Conservation (phyloP, 2,329 filamentous ascomycete genomes). For the Aspergillus viridinutans region DNA sequence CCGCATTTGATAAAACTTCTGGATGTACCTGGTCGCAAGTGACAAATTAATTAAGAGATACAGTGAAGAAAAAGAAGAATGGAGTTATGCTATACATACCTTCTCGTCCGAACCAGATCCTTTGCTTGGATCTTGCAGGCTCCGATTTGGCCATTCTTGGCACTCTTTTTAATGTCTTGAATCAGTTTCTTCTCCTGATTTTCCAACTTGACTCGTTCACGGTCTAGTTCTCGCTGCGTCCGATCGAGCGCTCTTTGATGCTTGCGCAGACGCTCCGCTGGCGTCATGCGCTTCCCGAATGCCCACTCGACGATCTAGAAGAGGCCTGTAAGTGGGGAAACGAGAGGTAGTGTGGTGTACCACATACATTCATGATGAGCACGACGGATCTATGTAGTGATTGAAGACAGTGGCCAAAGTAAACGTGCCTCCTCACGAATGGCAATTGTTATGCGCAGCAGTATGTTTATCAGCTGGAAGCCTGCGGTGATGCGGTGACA, state of each 20-base stretch:
- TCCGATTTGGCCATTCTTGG: conserved; percentile 97
- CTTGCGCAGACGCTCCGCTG: conserved; percentile 60
- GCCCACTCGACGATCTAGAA: conserved; percentile 95
- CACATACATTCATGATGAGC: conserved; percentile 12
- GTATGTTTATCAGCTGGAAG: not conserved
- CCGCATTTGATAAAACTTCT: conserved; percentile 98
- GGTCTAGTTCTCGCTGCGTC: conserved; percentile 91
- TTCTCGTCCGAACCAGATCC: conserved; percentile 85
- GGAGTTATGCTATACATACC: conserved; percentile 43
- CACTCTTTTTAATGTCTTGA: conserved; percentile 94
- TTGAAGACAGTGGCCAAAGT: not conserved
- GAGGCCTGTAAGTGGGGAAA: conserved; percentile 10
- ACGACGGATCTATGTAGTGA: not conserved
- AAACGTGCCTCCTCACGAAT: not conserved
- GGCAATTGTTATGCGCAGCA: not conserved
- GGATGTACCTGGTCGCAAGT: conserved; percentile 66
- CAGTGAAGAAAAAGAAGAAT: not conserved
- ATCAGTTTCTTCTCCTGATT: conserved; percentile 98
- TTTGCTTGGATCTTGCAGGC: conserved; percentile 98
- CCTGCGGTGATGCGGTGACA: conserved; percentile 2
- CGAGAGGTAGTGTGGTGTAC: conserved; percentile 3
- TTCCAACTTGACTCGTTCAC: conserved; percentile 91
- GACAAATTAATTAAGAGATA: conserved; percentile 1
- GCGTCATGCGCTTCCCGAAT: conserved; percentile 98
- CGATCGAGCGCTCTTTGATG: conserved; percentile 97